Evolutionary conservation across 139 green algal species (phyloP).

Genomic region (Chara braunii): DNA sequence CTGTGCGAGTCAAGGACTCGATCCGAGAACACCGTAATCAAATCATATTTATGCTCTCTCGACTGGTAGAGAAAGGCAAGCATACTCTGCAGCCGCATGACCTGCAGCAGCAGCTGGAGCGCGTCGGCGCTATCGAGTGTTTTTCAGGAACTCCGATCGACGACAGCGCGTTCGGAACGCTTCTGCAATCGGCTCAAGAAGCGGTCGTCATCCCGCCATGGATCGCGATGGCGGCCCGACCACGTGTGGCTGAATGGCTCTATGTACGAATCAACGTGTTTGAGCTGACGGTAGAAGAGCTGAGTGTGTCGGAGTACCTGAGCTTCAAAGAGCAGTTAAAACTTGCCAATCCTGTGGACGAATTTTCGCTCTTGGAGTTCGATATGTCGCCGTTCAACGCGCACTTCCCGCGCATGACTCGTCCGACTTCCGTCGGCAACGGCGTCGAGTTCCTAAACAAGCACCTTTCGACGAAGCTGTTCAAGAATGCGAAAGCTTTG

Average conservation of each 20-base stretch:
- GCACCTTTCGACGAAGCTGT: constrained; percentile 52
- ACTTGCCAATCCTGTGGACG: too few species aligned
- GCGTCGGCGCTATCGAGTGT: too few species aligned
- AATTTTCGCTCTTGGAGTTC: too few species aligned
- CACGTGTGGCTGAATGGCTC: too few species aligned
- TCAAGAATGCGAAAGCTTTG: constrained; percentile 32
- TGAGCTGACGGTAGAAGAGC: too few species aligned
- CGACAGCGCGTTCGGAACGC: constrained; percentile 41
- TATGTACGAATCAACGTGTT: too few species aligned
- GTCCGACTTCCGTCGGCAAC: constrained; percentile 57
- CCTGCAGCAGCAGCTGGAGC: constrained; percentile 1
- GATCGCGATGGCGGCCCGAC: too few species aligned
- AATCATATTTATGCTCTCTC: background rate
- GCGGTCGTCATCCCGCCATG: too few species aligned
- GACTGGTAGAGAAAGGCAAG: background rate
- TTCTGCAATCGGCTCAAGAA: constrained; percentile 47
- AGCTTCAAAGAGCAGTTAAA: too few species aligned
- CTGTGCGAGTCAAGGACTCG: background rate
- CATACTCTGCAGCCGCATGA: constrained; percentile 3
- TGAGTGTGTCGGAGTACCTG: too few species aligned
- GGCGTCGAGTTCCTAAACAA: constrained; percentile 72
- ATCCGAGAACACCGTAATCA: constrained; percentile 9
- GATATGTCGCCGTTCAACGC: constrained; percentile 63
- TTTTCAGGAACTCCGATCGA: too few species aligned
- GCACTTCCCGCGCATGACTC: constrained; percentile 52